Evolutionary conservation across 805 yeast genomes (phyloP), one percentile per base, ranked within the genome.

Genomic region (Pichia paraexigua): DNA sequence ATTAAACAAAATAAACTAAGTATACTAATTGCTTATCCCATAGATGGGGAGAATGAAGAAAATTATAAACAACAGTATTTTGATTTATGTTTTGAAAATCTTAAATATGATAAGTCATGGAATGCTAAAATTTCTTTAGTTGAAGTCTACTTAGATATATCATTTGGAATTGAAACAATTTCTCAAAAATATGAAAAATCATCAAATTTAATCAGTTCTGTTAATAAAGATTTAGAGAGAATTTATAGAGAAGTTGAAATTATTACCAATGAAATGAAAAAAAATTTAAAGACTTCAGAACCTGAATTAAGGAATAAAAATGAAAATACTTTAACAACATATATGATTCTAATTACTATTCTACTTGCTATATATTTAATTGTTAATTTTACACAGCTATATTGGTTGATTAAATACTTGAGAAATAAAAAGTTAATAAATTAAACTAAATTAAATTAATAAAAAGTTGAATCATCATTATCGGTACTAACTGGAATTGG

Each of bases 11-110:
- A 39, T 2, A 46, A 43, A 3, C 17, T 57, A 1, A 60, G 59
- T 32, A 37, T 65, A 49, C 61, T 59, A 3, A 48, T 64, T 7
- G 61, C 62, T 46, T 58, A 57, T 37, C 65, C 66, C 5, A 37
- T 60, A 8, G 42, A 30, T 25, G 43, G 25, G 1, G 49, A 53
- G n/a, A 48, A 52, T 43, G 46, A 46, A 32, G 54, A 56, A 10
- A 56, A 52, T 24, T 57, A 52, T 45, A 45, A 45, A 2, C 27
- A 51, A 1, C 62, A 63, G 32, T 60, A 60, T 46, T 42, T 65
- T 20, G 67, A 63, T 51, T 43, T 67, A 22, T 67, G 71, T 48
- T 66, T 66, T 48, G 71, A 67, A 46, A 67, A 62, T 43, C 45
- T 57, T 18, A 60, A 59, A 48, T 42, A 58, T 35, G 66, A 67